Percentiles rank a stretch among this genome's conserved stretches.
Conservation (phyloP, 1,139 yeast genomes). For the Pichia sp. region DNA sequence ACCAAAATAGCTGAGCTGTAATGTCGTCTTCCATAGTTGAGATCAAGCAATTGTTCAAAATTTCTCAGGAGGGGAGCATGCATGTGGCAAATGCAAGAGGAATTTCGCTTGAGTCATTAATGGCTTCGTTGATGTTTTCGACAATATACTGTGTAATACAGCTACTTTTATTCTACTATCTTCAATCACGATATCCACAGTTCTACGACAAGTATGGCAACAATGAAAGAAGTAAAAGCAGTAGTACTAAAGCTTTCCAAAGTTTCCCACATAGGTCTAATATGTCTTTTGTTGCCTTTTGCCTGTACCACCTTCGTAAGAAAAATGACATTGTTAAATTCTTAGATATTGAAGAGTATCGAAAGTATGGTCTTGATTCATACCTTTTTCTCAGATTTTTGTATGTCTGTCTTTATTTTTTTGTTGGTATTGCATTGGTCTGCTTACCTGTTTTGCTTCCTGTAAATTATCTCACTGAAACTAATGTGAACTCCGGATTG, state of each 20-base stretch:
- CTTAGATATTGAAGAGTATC: constrained; percentile 38
- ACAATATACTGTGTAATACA: constrained; percentile 50
- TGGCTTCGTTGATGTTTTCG: constrained; percentile 48
- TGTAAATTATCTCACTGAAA: constrained; percentile 36
- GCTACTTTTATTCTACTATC: constrained; percentile 47
- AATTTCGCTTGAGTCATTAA: constrained; percentile 44
- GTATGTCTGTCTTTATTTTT: constrained; percentile 45
- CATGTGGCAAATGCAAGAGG: constrained; percentile 27
- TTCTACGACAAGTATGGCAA: constrained; percentile 57
- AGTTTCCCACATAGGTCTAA: neutral
- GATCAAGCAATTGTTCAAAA: constrained; percentile 13
- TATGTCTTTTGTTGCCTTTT: neutral
- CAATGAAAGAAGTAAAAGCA: constrained; percentile 2
- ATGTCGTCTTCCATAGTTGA: constrained; percentile 2
- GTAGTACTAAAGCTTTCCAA: neutral
- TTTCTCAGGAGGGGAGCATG: constrained; percentile 14
- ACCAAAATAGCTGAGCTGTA: neutral
- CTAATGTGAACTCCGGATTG: constrained; percentile 38
- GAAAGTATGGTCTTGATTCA: constrained; percentile 58
- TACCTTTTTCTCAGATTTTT: constrained; percentile 59
- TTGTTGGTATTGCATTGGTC: constrained; percentile 41
- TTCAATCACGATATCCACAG: constrained; percentile 44
- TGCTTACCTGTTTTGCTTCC: constrained; percentile 44
- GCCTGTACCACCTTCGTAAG: constrained; percentile 4
- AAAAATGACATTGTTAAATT: constrained; percentile 35